Conservation (phyloP, 495 filamentous ascomycete genomes). For the Podospora tetraspora region DNA sequence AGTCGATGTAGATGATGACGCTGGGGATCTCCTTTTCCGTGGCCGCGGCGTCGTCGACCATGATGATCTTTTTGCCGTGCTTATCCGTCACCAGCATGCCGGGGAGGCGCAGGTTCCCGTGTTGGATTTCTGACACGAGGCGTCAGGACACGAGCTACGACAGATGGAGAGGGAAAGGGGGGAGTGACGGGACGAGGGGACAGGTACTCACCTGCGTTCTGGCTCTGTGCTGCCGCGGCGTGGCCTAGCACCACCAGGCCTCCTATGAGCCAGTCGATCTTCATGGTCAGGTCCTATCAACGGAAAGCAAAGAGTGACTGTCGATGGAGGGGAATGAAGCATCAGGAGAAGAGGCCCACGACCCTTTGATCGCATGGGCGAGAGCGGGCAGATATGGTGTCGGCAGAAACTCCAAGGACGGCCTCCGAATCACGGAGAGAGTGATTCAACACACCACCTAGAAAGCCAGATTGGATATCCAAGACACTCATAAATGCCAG, state of each 20-base stretch:
- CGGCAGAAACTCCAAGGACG: not conserved
- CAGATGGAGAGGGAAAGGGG: not conserved
- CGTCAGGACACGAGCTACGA: not conserved
- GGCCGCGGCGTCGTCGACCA: constrained; percentile 6
- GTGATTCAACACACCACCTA: not conserved
- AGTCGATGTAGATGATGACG: constrained; percentile 62
- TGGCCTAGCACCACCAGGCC: not conserved
- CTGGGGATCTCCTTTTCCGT: constrained; percentile 28
- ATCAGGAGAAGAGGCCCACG: not conserved
- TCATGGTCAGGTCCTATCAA: not conserved
- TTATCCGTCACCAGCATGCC: constrained; percentile 1
- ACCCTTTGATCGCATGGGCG: not conserved
- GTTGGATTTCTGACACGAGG: constrained; percentile 1
- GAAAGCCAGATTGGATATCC: not conserved
- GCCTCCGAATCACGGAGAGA: not conserved
- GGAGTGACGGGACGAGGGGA: not conserved
- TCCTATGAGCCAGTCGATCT: not conserved
- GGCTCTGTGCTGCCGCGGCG: not conserved
- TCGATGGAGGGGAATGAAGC: not conserved
- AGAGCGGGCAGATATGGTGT: not conserved
- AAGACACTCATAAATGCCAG: not conserved
- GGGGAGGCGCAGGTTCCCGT: constrained; percentile 5
- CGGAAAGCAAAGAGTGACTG: not conserved
- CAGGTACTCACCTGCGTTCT: constrained; percentile 4
- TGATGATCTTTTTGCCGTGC: constrained; percentile 8